Base-by-base conservation (phyloP, 2,329 filamentous ascomycete genomes). In the Pseudogymnoascus sp. region DNA sequence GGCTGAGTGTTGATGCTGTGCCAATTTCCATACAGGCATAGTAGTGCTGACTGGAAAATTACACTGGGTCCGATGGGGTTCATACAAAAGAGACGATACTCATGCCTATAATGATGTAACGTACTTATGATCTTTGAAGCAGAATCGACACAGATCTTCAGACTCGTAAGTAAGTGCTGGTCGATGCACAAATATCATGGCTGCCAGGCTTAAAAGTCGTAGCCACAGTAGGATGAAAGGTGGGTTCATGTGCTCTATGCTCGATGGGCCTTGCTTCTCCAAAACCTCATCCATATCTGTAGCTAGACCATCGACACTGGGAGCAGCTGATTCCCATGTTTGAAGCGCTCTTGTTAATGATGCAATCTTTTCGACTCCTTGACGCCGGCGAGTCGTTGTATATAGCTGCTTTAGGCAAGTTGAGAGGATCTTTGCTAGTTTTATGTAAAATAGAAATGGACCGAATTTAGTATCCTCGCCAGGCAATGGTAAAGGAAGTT, bases 321-420 rank as follows among this genome's bases (percentile, higher is more conserved):
- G 23, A 23, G 36, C 40, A 23, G 18, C 23, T 16, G 25, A 23
- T 18, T 62, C 61, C 61, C 61, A 31, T 31, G 28, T 8, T 8
- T 59, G 40, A 31, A 62, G 42, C 44, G 31, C 61, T 28, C 40
- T 37, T 7, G 23, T 28, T 16, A 62, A 42, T 21, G n/a, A 23
- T 16, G 23, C 25, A 59, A 62, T 62, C 40, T 62, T 62, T 59
- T 53, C 42, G 8, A 62, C 42, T n/a, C 42, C 61, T 56, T 36
- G 25, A 25, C 61, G 34, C 56, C 44, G 40, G 28, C 34, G 40
- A 31, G 61, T 62, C 25, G 61, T 62, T 28, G 61, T 62, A 36
- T 62, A 62, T 12, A 62, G 61, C 38, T 59, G 21, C 44, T 62
- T 59, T 14, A 42, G 34, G 12, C 16, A 31, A 31, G 21, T 31